phyloP scores from a whole-genome alignment of 1,284 basidiomycete species.

The Tausonia pullulans region DNA sequence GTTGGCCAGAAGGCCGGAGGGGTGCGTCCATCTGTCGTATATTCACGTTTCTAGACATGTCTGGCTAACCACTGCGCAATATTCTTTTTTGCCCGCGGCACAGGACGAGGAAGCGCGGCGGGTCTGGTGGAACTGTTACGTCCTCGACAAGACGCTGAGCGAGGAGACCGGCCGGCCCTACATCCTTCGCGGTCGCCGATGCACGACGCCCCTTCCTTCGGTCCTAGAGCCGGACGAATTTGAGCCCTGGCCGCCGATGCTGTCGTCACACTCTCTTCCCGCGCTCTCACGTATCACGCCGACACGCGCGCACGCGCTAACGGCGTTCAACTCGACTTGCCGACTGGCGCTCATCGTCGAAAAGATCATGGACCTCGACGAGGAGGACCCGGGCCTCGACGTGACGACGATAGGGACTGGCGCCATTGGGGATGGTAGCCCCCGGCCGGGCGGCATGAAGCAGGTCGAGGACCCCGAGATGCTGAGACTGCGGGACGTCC shows the following conservation, averaged over 20 bases:
- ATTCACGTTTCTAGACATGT: too few relatives aligned
- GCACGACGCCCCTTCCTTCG: conserved; percentile 33
- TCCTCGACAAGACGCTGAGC: conserved; percentile 35
- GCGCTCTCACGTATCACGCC: conserved; percentile 2
- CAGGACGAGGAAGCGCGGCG: conserved; percentile 31
- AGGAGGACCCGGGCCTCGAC: conserved; percentile 19
- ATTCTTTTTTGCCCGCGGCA: too few relatives aligned
- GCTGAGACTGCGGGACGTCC: conserved; percentile 8
- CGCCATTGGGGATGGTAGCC: not conserved
- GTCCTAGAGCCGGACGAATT: conserved; percentile 35
- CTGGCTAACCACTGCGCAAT: too few relatives aligned
- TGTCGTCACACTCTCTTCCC: not conserved
- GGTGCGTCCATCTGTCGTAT: not conserved
- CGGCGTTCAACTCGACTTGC: conserved; percentile 29
- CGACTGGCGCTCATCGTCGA: conserved; percentile 31
- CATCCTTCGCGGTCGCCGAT: conserved; percentile 32
- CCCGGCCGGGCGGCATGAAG: conserved; percentile 9
- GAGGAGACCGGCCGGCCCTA: conserved; percentile 37
- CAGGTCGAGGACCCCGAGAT: conserved; percentile 13
- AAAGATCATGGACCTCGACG: conserved; percentile 28
- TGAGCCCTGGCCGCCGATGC: conserved; percentile 33
- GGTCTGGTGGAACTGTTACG: conserved; percentile 37
- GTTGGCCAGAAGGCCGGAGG: not conserved
- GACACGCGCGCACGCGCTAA: conserved; percentile 22
- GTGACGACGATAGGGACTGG: not conserved